Evolutionary conservation across 352 stramenopile genomes (phyloP), one percentile per base, ranked within the genome.

Genomic region (Saprolegnia parasitica): DNA sequence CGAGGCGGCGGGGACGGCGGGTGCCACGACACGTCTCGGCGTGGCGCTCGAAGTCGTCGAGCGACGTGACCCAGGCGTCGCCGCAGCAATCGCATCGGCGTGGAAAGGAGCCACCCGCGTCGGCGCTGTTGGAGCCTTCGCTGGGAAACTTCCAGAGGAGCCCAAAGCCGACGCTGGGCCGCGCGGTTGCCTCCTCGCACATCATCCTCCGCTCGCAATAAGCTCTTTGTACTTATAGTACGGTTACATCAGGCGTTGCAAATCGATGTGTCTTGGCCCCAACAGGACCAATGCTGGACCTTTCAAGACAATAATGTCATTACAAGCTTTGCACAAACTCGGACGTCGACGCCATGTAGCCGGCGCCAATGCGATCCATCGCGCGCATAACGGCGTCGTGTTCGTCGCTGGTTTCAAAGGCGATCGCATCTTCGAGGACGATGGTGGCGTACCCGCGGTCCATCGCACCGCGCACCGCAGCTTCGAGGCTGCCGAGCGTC

Each of bases 391-490:
- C 46, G 18, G 71, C 70, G 37, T 70, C 26, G 26, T 74, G 68
- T 47, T 63, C 58, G 23, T 75, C 63, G 11, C 24, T 20, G 6
- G 50, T 52, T 8, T 62, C 63, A n/a, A 72, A 72, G 3, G 65
- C 65, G 10, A 88, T 67, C 4, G 89, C 89, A 72, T 97, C 91
- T 47, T 87, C 74, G 13, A 96, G 57, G 5, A 97, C 77, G 5
- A 86, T 92, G 29, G 96, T 84, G 46, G 96, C 79, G 74, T 91
- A 97, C 18, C 91, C 89, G 45, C 88, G 81, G 71, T 97, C 89
- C 5, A 95, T 74, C 8, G 89, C 91, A 61, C 89, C 89, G 66
- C 89, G 85, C 10, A 94, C 82, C 26, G 86, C 89, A 26, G 80
- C 76, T 58, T 91, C 81, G 29, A 97, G 77, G 74, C 88, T 95